A percentile compares a stretch with the other conserved stretches of the same genome.
These are phyloP conservation scores for Tympanopsis confertula DNA, from an alignment of 2,329 filamentous ascomycete species.

Conservation along the genomic window DNA sequence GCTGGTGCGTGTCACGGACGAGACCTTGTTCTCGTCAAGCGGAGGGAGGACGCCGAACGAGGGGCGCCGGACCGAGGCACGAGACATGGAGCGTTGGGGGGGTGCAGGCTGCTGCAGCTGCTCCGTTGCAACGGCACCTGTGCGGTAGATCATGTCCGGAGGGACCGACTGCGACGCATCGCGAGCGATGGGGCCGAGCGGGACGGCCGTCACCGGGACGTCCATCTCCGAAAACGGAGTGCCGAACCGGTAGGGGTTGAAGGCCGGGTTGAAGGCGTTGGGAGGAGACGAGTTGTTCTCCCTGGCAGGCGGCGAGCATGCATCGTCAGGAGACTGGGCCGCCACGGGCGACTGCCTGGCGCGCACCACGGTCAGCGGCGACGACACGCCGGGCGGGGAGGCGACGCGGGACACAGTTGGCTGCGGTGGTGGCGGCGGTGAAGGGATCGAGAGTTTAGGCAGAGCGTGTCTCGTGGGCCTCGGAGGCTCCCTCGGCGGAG, in stretches of 20 bases:
- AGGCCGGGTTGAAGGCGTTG: conserved; percentile 44
- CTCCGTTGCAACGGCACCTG: conserved; percentile 15
- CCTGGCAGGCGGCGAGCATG: conserved; percentile 34
- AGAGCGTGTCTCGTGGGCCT: conserved; percentile 44
- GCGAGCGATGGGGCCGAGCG: conserved; percentile 61
- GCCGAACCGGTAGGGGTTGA: conserved; percentile 62
- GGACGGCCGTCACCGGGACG: conserved; percentile 66
- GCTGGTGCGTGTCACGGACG: conserved; percentile 19
- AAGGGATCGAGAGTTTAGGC: conserved; percentile 51
- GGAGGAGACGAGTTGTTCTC: conserved; percentile 36
- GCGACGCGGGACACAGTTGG: conserved; percentile 14
- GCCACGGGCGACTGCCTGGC: conserved; percentile 1
- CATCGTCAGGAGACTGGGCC: conserved; percentile 7
- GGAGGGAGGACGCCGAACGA: conserved; percentile 58
- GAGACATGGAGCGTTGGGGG: conserved; percentile 33
- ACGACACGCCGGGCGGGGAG: conserved; percentile 13
- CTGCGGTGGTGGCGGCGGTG: conserved; percentile 15
- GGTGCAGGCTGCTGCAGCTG: conserved; percentile 18
- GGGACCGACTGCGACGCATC: conserved; percentile 83
- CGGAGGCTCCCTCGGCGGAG: conserved; percentile 16
- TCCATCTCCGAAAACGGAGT: conserved; percentile 88
- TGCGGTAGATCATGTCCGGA: conserved; percentile 77
- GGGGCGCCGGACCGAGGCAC: conserved; percentile 48
- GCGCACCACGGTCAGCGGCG: conserved; percentile 11
- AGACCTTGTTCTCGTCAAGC: conserved; percentile 52